Evolutionary conservation across 2,329 filamentous ascomycete species (phyloP).

Genomic region (Ceratocystis destructans): DNA sequence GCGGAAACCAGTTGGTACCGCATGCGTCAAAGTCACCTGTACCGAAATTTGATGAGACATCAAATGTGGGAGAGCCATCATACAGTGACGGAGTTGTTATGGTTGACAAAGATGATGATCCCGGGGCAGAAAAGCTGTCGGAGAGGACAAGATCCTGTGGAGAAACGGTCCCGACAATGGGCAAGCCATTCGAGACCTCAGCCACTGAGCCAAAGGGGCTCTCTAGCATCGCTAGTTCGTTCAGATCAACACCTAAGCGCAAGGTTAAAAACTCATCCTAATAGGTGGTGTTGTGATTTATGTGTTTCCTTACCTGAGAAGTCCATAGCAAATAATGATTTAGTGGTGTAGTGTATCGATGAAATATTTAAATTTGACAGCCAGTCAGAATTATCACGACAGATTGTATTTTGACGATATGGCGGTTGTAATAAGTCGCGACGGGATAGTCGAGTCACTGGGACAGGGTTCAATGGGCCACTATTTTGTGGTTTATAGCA

Average conservation of each 20-base stretch:
- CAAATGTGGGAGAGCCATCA: slow-evolving; percentile 57
- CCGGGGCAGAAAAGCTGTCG: slow-evolving; percentile 61
- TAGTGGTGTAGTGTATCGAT: background rate
- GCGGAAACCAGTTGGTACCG: slow-evolving; percentile 53
- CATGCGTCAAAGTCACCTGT: slow-evolving; percentile 41
- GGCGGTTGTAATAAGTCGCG: background rate
- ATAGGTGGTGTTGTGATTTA: slow-evolving; percentile 27
- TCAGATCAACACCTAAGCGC: slow-evolving; percentile 41
- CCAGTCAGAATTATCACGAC: background rate
- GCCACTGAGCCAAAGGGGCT: slow-evolving; percentile 31
- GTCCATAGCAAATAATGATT: slow-evolving; percentile 8
- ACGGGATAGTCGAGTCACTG: background rate
- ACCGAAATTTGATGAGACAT: slow-evolving; percentile 61
- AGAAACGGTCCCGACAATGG: slow-evolving; percentile 59
- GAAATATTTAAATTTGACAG: background rate
- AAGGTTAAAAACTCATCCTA: slow-evolving; percentile 5
- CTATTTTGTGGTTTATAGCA: background rate
- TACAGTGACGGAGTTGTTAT: slow-evolving; percentile 73
- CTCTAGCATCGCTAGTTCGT: slow-evolving; percentile 45
- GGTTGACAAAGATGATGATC: slow-evolving; percentile 68
- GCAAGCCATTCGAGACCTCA: background rate
- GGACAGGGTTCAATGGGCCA: background rate
- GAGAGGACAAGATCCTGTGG: slow-evolving; percentile 66
- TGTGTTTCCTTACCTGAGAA: slow-evolving; percentile 10
- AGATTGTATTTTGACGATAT: background rate